phyloP scores from a whole-genome alignment of 495 filamentous ascomycete genomes.

The Beverwykella pulmonaria region DNA sequence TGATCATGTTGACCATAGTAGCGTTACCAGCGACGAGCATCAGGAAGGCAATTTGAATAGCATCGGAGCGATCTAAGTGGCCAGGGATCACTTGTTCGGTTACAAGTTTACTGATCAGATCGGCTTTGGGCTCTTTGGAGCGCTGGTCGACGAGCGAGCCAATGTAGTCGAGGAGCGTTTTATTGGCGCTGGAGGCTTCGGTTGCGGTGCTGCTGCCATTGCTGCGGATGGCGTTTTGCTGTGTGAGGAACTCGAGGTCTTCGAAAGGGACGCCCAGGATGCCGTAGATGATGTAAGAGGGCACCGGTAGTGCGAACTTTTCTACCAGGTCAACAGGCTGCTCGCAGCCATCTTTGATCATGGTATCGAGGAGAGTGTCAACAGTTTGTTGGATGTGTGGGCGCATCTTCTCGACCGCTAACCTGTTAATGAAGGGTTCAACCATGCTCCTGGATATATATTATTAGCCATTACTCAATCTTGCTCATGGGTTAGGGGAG shows the following conservation, averaged over 20 bases:
- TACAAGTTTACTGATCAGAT: conserved; percentile 51
- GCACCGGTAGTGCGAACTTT: conserved; percentile 50
- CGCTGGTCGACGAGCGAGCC: conserved; percentile 46
- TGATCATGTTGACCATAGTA: conserved; percentile 55
- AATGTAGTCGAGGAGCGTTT: conserved; percentile 49
- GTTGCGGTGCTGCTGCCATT: conserved; percentile 50
- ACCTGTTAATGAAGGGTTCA: conserved; percentile 45
- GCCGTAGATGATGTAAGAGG: conserved; percentile 54
- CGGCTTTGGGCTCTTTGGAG: conserved; percentile 44
- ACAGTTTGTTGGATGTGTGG: conserved; percentile 53
- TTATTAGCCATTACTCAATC: not conserved
- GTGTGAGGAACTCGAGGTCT: conserved; percentile 50
- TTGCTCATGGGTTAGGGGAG: too few species aligned
- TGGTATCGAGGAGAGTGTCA: conserved; percentile 44
- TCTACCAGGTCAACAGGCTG: conserved; percentile 51
- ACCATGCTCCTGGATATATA: conserved; percentile 46
- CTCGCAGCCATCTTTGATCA: conserved; percentile 42
- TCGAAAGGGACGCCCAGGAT: conserved; percentile 53
- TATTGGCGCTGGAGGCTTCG: conserved; percentile 48
- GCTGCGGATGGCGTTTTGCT: conserved; percentile 49
- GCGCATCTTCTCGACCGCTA: conserved; percentile 46
- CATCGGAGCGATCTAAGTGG: conserved; percentile 46
- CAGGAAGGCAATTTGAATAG: conserved; percentile 51
- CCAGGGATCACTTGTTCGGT: conserved; percentile 47
- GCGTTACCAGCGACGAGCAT: conserved; percentile 54